phyloP scores from a whole-genome alignment of 495 filamentous ascomycete species.

The Parachaetomium inaequale region DNA sequence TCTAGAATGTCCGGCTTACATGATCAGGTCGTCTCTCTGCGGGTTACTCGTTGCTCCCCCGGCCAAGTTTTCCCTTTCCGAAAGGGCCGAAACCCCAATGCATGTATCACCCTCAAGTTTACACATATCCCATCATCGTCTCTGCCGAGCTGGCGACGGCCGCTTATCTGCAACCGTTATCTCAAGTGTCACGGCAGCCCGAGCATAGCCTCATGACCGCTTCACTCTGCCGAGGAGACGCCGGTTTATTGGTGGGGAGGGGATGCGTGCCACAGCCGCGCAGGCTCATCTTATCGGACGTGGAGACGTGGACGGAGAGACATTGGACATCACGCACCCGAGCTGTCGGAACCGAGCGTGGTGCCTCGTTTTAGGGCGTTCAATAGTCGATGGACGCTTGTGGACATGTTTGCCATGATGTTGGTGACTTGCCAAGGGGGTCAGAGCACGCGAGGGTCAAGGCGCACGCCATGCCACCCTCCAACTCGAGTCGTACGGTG shows the following conservation, averaged over 20 bases:
- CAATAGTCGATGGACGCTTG: too few relatives aligned
- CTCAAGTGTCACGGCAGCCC: neutral
- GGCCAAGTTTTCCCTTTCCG: too few relatives aligned
- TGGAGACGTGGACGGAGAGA: neutral
- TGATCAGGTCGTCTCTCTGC: too few relatives aligned
- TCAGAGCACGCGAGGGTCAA: neutral
- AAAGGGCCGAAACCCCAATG: too few relatives aligned
- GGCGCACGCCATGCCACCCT: neutral
- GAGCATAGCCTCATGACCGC: neutral
- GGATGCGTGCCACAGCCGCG: neutral
- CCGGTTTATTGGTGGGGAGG: neutral
- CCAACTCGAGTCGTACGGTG: neutral
- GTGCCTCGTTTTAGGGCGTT: too few relatives aligned
- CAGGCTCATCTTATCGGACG: neutral
- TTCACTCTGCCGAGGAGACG: neutral
- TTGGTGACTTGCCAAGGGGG: too few relatives aligned
- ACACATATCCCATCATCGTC: neutral
- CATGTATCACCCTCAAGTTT: neutral
- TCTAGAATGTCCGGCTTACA: too few relatives aligned
- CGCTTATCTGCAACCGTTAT: neutral
- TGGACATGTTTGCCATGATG: too few relatives aligned
- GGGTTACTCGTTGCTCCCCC: too few relatives aligned
- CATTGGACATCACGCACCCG: neutral
- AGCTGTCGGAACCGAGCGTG: constrained; percentile 3
- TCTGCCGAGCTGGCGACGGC: neutral